These are phyloP conservation scores for Boletus sp. DNA, from an alignment of 1,284 basidiomycete genomes.

Conservation along the genomic window DNA sequence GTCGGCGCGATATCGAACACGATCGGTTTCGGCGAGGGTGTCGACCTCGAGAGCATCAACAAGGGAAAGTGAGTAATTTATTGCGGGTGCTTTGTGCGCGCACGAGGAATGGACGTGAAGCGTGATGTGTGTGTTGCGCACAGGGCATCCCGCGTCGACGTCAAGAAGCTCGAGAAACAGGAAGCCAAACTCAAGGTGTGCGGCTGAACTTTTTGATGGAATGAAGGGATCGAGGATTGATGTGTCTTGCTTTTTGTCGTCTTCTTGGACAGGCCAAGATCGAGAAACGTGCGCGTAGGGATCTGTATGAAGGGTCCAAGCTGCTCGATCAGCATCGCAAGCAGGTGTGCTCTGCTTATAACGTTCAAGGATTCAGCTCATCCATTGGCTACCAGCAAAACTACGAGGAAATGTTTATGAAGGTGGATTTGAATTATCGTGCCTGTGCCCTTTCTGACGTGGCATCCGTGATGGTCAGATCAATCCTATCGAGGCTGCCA, in stretches of 20 bases:
- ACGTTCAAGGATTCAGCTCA: slow-evolving; percentile 5
- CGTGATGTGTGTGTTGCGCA: slow-evolving; percentile 15
- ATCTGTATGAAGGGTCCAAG: slow-evolving; percentile 95
- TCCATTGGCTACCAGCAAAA: slow-evolving; percentile 58
- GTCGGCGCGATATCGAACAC: slow-evolving; percentile 79
- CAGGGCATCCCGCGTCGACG: slow-evolving; percentile 92
- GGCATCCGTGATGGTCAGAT: slow-evolving; percentile 49
- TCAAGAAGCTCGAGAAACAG: slow-evolving; percentile 97
- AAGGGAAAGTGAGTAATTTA: slow-evolving; percentile 78
- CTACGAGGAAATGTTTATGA: slow-evolving; percentile 99
- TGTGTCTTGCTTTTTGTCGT: too few species aligned
- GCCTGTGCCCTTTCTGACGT: neutral
- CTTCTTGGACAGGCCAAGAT: slow-evolving; percentile 73
- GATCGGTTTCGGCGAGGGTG: slow-evolving; percentile 79
- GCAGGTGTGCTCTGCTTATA: slow-evolving; percentile 50
- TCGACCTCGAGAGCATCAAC: slow-evolving; percentile 91
- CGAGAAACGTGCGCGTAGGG: slow-evolving; percentile 85
- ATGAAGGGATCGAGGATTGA: neutral
- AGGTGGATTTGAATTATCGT: slow-evolving; percentile 40
- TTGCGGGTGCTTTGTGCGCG: slow-evolving; percentile 7
- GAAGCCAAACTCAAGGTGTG: slow-evolving; percentile 89
- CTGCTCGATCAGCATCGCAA: slow-evolving; percentile 90
- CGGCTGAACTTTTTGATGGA: neutral
- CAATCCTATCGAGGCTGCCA: slow-evolving; percentile 87
- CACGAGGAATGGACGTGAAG: slow-evolving; percentile 3